Evolutionary conservation across 1,284 basidiomycete genomes (phyloP), one percentile per base, ranked within the genome.

Genomic region (Papiliotrema terrestris): DNA sequence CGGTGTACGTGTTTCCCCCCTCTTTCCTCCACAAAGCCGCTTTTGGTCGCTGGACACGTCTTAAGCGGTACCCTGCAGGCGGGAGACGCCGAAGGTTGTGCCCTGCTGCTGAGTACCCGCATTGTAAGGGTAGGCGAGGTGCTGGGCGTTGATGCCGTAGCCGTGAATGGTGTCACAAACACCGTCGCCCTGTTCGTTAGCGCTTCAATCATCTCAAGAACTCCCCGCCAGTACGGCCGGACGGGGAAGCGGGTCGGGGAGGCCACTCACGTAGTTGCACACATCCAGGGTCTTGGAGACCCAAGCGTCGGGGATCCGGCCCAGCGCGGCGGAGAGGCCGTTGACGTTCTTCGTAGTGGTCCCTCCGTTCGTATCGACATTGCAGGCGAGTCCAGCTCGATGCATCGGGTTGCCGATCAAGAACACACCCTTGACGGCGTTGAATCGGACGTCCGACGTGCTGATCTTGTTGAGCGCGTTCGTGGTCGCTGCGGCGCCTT

Each of bases 351-450:
- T 43, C 11, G 68, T 70, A 6, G 57, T 60, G 11, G 56, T 64
- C 8, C 69, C 68, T 14, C 71, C 72, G 26, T 59, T 55, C 23
- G 39, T 49, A 37, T 73, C 71, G 46, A 67, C 62, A 52, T 74
- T 74, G 55, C 68, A 68, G 2, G 65, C 60, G 29, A 69, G 56
- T 23, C 61, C 59, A 25, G 68, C 45, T 54, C 65, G 64, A 53
- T 71, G 66, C 9, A 59, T 42, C 6, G 72, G 71, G 61, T 73
- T 60, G 35, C 72, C 72, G 25, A 73, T 61, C 14, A 72, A 55
- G 41, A 74, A 59, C 19, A 74, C 72, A 49, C 60, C 72, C 51
- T 67, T 66, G 60, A 73, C 66, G 20, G 69, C 68, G 43, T 57
- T 42, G 42, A 59, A 58, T 5, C 49, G n/a, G 17, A 54, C 57